Percentiles rank a stretch among this genome's conserved stretches.
phyloP scores from a whole-genome alignment of 148 eudicot species.

The Persicaria tinctoria region DNA sequence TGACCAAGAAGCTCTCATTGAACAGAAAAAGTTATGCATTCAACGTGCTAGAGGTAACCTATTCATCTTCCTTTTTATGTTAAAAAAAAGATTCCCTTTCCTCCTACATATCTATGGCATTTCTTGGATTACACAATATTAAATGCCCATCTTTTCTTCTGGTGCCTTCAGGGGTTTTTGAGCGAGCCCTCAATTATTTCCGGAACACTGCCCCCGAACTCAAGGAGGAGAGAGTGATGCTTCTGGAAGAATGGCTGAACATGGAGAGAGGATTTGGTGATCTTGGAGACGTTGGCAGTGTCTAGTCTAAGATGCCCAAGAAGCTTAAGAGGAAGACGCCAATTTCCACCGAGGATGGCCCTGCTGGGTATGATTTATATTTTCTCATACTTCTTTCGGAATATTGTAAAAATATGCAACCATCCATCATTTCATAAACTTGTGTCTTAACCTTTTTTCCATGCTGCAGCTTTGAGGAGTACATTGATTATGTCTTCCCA shows the following conservation, averaged over 20 bases:
- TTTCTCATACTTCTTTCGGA: too few species aligned
- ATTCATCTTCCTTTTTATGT: not conserved
- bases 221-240: conserved; percentile 91
- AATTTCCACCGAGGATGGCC: conserved; percentile 71
- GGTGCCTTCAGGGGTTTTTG: conserved; percentile 65
- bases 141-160: conserved; percentile 3
- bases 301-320: conserved; percentile 73
- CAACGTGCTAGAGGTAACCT: conserved; percentile 38
- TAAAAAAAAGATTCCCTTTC: too few species aligned
- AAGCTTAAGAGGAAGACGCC: conserved; percentile 79
- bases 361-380: conserved; percentile 25
- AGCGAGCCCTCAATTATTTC: conserved; percentile 61
- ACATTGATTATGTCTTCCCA: conserved; percentile 29
- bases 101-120: not conserved
- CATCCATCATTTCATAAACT: too few species aligned
- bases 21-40: conserved; percentile 42
- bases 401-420: too few species aligned
- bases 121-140: not conserved
- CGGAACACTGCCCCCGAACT: conserved; percentile 74
- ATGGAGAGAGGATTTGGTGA: conserved; percentile 64
- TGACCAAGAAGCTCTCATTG: conserved; percentile 20
- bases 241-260: conserved; percentile 74
- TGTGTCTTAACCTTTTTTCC: too few species aligned
- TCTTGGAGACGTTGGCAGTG: conserved; percentile 57
- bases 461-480: conserved; percentile 18